Conservation (phyloP, 164 flowering plant genomes). For the Kingdonia uniflora region DNA sequence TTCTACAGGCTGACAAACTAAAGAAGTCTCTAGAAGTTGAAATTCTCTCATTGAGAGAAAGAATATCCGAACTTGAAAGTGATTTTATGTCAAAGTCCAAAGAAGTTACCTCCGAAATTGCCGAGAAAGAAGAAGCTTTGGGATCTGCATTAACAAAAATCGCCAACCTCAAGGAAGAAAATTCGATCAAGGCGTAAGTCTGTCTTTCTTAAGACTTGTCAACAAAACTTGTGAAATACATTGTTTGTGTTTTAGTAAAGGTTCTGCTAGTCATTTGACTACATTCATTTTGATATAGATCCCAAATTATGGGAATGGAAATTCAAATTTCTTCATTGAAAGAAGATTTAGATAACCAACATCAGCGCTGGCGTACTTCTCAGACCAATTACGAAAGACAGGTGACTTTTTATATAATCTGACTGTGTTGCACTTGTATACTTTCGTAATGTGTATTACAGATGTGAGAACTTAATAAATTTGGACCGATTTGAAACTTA, state of each 20-base stretch:
- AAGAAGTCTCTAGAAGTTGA: conserved; percentile 66
- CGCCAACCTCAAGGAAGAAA: conserved; percentile 45
- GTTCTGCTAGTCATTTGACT: too few species aligned
- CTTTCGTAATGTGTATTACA: too few species aligned
- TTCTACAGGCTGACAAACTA: conserved; percentile 48
- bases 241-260: too few species aligned
- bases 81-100: conserved; percentile 32
- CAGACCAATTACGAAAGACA: conserved; percentile 92
- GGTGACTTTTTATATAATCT: conserved; percentile 24
- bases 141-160: conserved; percentile 50
- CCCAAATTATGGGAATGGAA: conserved; percentile 45
- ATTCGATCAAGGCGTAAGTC: conserved; percentile 35
- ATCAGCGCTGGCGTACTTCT: conserved; percentile 64
- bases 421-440: background rate
- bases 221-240: too few species aligned
- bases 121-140: conserved; percentile 61
- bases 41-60: conserved; percentile 41
- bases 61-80: conserved; percentile 53
- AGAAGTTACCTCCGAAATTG: conserved; percentile 47
- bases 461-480: too few species aligned
- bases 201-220: too few species aligned
- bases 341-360: conserved; percentile 71
- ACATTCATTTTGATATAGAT: conserved; percentile 22
- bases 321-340: conserved; percentile 48
- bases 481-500: too few species aligned